These are phyloP conservation scores for Grosmannia huntii DNA, from an alignment of 2,329 filamentous ascomycete genomes.

Conservation along the genomic window DNA sequence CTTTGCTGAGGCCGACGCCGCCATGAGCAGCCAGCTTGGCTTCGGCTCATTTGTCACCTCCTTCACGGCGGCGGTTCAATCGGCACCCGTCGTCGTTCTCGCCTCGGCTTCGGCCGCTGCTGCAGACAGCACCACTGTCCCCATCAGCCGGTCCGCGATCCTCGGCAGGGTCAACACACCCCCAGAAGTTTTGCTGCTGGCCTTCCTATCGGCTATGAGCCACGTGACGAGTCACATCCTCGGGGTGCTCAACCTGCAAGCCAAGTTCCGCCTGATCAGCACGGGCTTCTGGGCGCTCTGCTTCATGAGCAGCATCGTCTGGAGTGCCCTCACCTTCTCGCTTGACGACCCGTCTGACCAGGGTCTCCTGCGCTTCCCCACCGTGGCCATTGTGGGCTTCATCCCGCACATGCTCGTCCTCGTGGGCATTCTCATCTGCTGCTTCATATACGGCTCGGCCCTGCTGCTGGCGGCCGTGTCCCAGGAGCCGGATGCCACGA, in stretches of 20 bases:
- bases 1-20: slow-evolving; percentile 88
- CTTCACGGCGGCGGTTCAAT: slow-evolving; percentile 20
- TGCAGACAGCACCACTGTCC: slow-evolving; percentile 17
- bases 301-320: slow-evolving; percentile 76
- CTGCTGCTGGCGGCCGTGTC: slow-evolving; percentile 58
- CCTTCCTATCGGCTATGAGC: slow-evolving; percentile 78
- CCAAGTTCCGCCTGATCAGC: slow-evolving; percentile 67
- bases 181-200: slow-evolving; percentile 76
- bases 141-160: slow-evolving; percentile 52
- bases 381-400: slow-evolving; percentile 88
- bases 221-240: slow-evolving; percentile 75
- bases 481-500: slow-evolving; percentile 10
- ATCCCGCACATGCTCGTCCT: slow-evolving; percentile 87
- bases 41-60: slow-evolving; percentile 48
- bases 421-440: slow-evolving; percentile 62
- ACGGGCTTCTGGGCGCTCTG: slow-evolving; percentile 83
- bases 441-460: slow-evolving; percentile 64
- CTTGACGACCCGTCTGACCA: slow-evolving; percentile 45
- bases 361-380: slow-evolving; percentile 75
- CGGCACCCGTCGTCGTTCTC: slow-evolving; percentile 20
- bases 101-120: slow-evolving; percentile 5
- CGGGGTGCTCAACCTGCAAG: slow-evolving; percentile 68
- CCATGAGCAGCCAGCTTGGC: slow-evolving; percentile 67
- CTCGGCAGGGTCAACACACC: slow-evolving; percentile 75
- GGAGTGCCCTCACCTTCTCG: slow-evolving; percentile 55